Conservation (phyloP, 2,329 filamentous ascomycete species). For the Coniochaeta pulveracea region DNA sequence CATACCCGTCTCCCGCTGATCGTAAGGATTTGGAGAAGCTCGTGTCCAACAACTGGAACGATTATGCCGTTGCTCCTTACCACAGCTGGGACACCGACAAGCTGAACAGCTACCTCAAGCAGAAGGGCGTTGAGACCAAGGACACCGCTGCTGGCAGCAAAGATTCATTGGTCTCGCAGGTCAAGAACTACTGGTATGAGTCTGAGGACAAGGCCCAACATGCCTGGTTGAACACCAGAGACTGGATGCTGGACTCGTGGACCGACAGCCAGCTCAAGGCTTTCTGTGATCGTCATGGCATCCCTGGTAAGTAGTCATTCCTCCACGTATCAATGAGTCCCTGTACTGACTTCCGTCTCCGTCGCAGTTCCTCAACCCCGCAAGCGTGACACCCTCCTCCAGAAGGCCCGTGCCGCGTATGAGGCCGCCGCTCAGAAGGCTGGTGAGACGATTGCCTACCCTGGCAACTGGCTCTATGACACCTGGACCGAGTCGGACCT, state of each 20-base stretch:
- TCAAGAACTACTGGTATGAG: constrained; percentile 67
- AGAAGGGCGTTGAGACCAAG: constrained; percentile 61
- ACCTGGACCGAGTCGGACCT: constrained; percentile 88
- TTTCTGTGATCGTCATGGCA: constrained; percentile 79
- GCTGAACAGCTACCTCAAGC: constrained; percentile 54
- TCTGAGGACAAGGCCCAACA: constrained; percentile 65
- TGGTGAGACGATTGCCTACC: constrained; percentile 74
- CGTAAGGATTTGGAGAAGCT: constrained; percentile 88
- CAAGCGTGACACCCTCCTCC: constrained; percentile 70
- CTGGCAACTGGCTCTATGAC: constrained; percentile 88
- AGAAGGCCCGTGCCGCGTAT: constrained; percentile 70
- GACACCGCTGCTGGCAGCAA: constrained; percentile 55
- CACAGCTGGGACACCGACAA: constrained; percentile 63
- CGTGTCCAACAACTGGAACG: constrained; percentile 85
- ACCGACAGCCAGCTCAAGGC: constrained; percentile 86
- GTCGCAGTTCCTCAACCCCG: constrained; percentile 73
- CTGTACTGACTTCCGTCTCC: neutral
- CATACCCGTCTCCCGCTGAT: constrained; percentile 81
- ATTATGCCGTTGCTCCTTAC: constrained; percentile 64
- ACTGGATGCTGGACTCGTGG: constrained; percentile 96
- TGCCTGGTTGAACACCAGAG: constrained; percentile 61
- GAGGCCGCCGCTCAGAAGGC: constrained; percentile 61
- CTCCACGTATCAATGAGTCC: too few relatives aligned
- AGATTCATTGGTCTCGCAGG: constrained; percentile 56
- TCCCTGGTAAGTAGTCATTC: constrained; percentile 45